These are phyloP conservation scores for Sextonia rubra DNA, from an alignment of 164 flowering plant genomes.

Conservation along the genomic window DNA sequence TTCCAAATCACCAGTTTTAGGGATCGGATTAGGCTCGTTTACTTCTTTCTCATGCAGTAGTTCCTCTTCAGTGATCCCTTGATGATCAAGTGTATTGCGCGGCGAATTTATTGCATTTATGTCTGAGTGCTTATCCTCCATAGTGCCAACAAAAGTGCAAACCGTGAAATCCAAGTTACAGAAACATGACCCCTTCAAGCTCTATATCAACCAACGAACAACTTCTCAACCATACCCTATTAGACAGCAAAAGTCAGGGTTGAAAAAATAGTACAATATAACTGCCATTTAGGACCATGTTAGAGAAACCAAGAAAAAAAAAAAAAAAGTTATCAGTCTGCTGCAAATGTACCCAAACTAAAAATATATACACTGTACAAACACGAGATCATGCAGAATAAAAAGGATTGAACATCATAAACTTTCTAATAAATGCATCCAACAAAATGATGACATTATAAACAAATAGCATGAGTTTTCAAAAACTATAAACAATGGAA, in stretches of 20 bases:
- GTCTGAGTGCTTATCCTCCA: constrained; percentile 27
- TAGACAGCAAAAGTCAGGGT: neutral
- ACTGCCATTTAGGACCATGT: neutral
- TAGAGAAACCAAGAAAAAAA: neutral
- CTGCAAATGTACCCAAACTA: neutral
- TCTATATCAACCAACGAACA: neutral
- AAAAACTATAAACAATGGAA: neutral
- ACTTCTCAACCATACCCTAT: neutral
- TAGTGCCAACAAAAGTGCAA: neutral
- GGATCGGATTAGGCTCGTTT: neutral
- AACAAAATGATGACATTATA: neutral
- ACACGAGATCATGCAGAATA: neutral
- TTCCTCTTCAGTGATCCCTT: constrained; percentile 14
- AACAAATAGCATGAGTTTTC: neutral
- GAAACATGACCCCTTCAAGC: neutral
- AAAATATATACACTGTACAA: neutral
- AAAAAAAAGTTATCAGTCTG: too few species aligned
- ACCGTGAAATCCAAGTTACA: neutral
- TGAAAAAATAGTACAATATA: neutral
- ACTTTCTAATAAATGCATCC: neutral
- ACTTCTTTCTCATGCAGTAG: neutral
- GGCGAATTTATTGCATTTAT: constrained; percentile 15
- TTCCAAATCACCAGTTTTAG: neutral
- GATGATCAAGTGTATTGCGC: constrained; percentile 5
- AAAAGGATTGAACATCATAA: neutral